A percentile compares a stretch with the other conserved stretches of the same genome.
These are phyloP conservation scores for Pisolithus orientalis DNA, from an alignment of 768 basidiomycete genomes.

Conservation along the genomic window DNA sequence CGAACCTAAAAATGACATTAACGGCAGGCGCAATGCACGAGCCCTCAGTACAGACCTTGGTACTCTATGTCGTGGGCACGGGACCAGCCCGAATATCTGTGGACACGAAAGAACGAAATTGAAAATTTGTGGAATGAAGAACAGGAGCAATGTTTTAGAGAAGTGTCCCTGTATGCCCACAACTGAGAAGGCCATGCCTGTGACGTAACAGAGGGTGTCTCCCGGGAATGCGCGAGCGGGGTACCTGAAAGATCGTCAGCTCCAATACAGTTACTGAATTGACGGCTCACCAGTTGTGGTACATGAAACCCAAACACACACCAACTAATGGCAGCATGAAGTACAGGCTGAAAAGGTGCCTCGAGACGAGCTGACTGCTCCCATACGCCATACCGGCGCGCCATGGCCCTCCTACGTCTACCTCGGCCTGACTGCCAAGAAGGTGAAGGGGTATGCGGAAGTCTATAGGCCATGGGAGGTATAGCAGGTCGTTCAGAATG, in stretches of 20 bases:
- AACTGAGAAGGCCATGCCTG: constrained; percentile 98
- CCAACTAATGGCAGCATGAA: constrained; percentile 95
- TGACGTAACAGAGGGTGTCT: constrained; percentile 95
- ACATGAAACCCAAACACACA: constrained; percentile 84
- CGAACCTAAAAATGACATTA: constrained; percentile 48
- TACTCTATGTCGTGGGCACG: constrained; percentile 90
- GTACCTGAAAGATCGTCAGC: constrained; percentile 54
- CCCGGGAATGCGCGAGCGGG: constrained; percentile 93
- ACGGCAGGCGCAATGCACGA: constrained; percentile 17
- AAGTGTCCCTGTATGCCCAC: constrained; percentile 97
- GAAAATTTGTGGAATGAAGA: constrained; percentile 98
- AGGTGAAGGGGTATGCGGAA: constrained; percentile 69
- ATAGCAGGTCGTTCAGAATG: constrained; percentile 86
- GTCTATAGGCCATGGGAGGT: constrained; percentile 82
- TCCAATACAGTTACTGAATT: constrained; percentile 18
- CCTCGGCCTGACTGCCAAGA: constrained; percentile 56
- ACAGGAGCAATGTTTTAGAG: constrained; percentile 91
- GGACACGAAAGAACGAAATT: constrained; percentile 94
- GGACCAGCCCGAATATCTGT: constrained; percentile 89
- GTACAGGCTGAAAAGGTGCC: constrained; percentile 94
- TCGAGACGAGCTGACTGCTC: constrained; percentile 78
- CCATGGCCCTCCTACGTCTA: constrained; percentile 75
- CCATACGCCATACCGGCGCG: constrained; percentile 83
- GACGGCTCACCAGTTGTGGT: constrained; percentile 79
- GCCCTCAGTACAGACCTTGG: constrained; percentile 51